Conservation (phyloP, 768 basidiomycete genomes). For the Suillus spraguei region DNA sequence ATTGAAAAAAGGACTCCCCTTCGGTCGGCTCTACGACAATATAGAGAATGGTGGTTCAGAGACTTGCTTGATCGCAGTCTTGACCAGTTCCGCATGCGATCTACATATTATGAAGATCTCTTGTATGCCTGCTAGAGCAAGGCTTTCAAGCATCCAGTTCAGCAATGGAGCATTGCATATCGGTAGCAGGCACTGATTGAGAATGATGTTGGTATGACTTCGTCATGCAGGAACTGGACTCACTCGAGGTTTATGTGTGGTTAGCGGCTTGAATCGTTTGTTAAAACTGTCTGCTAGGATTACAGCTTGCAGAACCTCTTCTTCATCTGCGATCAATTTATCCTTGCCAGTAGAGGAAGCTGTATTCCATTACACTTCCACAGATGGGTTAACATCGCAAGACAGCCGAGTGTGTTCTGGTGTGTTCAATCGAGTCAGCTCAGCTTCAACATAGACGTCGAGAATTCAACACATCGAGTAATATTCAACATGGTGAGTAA, state of each 20-base stretch:
- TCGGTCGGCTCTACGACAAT: too few species aligned
- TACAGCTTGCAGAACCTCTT: constrained; percentile 91
- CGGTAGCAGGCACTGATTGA: constrained; percentile 80
- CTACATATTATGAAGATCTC: constrained; percentile 96
- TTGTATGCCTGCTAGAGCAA: constrained; percentile 93
- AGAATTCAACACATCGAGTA: too few species aligned
- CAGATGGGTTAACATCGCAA: too few species aligned
- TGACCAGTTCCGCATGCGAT: constrained; percentile 86
- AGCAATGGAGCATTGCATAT: constrained; percentile 92
- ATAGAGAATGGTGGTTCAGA: constrained; percentile 14
- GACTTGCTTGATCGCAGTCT: constrained; percentile 76
- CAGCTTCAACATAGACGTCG: too few species aligned
- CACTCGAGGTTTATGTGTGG: constrained; percentile 84
- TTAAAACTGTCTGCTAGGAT: constrained; percentile 97
- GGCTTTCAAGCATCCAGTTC: constrained; percentile 95
- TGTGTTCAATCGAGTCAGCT: too few species aligned
- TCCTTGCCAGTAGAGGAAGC: constrained; percentile 55
- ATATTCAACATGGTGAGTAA: too few species aligned
- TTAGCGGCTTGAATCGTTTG: constrained; percentile 90
- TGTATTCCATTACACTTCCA: too few species aligned
- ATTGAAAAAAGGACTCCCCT: too few species aligned
- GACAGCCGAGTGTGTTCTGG: too few species aligned
- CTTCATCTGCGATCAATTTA: constrained; percentile 67
- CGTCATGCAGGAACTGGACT: constrained; percentile 30
- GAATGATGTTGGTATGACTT: constrained; percentile 20